These are phyloP conservation scores for Mycena alexandri DNA, from an alignment of 768 basidiomycete genomes.

Conservation along the genomic window DNA sequence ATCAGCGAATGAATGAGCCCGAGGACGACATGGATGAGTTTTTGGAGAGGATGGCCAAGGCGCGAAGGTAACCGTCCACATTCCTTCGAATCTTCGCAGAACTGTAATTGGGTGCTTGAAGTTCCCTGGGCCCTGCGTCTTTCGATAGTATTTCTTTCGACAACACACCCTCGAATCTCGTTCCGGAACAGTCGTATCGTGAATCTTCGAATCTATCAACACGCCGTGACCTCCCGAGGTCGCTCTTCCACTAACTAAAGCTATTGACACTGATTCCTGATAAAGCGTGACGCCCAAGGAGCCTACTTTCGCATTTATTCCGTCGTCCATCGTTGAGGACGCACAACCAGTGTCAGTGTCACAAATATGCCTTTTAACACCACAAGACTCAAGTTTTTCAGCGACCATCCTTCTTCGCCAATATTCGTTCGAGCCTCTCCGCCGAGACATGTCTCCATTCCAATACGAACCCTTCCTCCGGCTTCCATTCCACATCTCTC, in stretches of 20 bases:
- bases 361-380: not conserved
- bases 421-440: not conserved
- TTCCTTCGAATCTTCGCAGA: not conserved
- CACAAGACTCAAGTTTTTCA: not conserved
- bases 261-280: constrained; percentile 7
- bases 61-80: constrained; percentile 27
- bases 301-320: not conserved
- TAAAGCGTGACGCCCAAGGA: constrained; percentile 7
- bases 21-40: constrained; percentile 67
- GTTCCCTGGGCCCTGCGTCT: not conserved
- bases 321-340: not conserved
- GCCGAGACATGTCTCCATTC: not conserved
- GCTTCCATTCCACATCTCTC: constrained; percentile 11
- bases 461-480: not conserved
- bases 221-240: constrained; percentile 13
- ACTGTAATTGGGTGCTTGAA: not conserved
- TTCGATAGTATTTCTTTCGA: not conserved
- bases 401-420: not conserved
- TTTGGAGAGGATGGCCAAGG: constrained; percentile 49
- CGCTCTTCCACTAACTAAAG: not conserved
- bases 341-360: constrained; percentile 10
- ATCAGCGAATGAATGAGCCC: constrained; percentile 64
- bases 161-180: not conserved
- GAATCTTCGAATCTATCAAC: constrained; percentile 9
- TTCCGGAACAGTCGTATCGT: not conserved